Conservation (phyloP, 305 asterid species). For the Fraxinus sp. region DNA sequence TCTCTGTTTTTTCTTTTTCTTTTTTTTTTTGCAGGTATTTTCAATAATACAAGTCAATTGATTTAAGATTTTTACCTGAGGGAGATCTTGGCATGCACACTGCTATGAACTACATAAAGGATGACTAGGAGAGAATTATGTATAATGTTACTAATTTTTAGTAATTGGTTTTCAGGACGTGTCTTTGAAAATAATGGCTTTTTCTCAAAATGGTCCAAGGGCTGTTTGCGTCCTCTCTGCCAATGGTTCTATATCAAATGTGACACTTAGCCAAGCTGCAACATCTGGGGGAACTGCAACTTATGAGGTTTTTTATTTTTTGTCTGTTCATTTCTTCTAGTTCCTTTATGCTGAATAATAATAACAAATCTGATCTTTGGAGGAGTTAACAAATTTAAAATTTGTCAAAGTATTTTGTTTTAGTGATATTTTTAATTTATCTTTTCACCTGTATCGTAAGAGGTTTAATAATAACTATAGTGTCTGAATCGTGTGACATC, state of each 20-base stretch:
- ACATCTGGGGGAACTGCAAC: conserved; percentile 70
- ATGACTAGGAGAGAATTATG: conserved; percentile 1
- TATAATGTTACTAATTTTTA: conserved; percentile 15
- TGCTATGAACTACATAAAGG: neutral
- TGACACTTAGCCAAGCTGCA: conserved; percentile 56
- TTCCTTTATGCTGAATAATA: neutral
- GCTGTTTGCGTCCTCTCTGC: conserved; percentile 60
- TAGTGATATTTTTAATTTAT: neutral
- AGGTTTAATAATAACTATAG: neutral
- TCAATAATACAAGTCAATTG: neutral
- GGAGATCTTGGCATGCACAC: neutral
- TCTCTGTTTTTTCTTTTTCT: neutral
- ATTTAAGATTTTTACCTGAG: conserved; percentile 8
- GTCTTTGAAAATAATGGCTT: conserved; percentile 54
- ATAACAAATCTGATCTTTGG: neutral
- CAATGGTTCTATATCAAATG: conserved; percentile 55
- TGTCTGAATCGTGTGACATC: neutral
- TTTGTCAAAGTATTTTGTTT: neutral
- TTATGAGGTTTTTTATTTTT: conserved; percentile 44
- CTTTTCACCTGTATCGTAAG: neutral
- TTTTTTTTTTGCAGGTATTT: neutral
- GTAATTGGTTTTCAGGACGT: conserved; percentile 53
- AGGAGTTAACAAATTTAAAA: neutral
- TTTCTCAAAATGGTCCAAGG: conserved; percentile 59
- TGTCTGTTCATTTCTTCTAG: neutral